Evolutionary conservation across 441 rosid species (phyloP), one percentile per base, ranked within the genome.

Genomic region (Isatis lusitanica): DNA sequence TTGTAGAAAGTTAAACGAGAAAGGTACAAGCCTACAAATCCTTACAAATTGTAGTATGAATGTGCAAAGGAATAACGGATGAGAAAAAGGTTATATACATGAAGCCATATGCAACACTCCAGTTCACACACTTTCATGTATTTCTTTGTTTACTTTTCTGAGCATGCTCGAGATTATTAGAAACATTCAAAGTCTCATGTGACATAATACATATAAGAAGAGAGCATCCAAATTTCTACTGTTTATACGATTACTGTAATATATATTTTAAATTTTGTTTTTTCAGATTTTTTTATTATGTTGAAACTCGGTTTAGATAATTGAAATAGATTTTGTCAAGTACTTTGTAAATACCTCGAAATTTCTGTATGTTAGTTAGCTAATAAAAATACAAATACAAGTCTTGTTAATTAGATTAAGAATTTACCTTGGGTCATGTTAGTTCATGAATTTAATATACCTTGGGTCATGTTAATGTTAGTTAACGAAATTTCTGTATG

Each of bases 21-120:
- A 66, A 74, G 55, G 68, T n/a, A 75, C 60, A 55, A 55, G 60
- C 21, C 39, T 31, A 55, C 33, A 68, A 44, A 43, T 52, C 43
- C 15, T 61, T 24, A 58, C 53, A 30, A n/a, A 38, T 11, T 62
- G 43, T 17, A 42, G 57, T 62, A 6, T 33, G 30, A 68, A 43
- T 68, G 60, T 46, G 66, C 52, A 63, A 63, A 69, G 70, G 71
- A 56, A 76, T 70, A 70, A 70, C 15, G 62, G 71, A 70, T 56
- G 79, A 63, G 71, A 63, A 69, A 52, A 69, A 30, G 9, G 28
- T 63, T 15, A 36, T 47, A 11, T 47, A 63, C 62, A 47, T 70
- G 75, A 63, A 76, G 62, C 66, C 75, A 63, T 56, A 70, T 63
- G 55, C 79, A 64, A 63, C 39, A 7, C 38, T 74, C 78, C 71